Evolutionary conservation across 148 eudicot species (phyloP), one percentile per base, ranked within the genome.

Genomic region (Linanthus parryae): DNA sequence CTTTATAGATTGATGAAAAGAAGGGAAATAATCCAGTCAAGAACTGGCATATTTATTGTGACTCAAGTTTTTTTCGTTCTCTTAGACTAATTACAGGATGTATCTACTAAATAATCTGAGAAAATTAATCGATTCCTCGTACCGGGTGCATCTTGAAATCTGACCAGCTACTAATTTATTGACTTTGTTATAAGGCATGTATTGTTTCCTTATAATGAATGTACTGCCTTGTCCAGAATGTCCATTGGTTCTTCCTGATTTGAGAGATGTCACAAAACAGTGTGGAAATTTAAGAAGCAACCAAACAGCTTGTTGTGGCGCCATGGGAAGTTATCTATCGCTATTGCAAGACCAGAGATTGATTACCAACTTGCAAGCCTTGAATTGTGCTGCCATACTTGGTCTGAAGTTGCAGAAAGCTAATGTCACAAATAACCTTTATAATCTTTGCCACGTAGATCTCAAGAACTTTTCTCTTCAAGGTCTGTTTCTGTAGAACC

Each of bases 381-480:
- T 48, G 21, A 62, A 46, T 47, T 72, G 77, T 48, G 65, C 68
- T 41, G 29, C 51, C 28, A 46, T 49, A 46, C 68, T 72, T 48
- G 77, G 64, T 4, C 17, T 26, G 13, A 62, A 28, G 48, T 49
- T 67, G 55, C 65, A 67, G 52, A 59, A 62, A 41, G 61, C 57
- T 25, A 67, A 62, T 58, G 54, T 72, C 46, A 44, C 65, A 8
- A 19, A 23, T 7, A 53, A 72, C 35, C 15, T 67, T 36, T 72
- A 57, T 58, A 31, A 40, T 36, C 50, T 58, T 54, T 67, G 77
- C 40, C 77, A 38, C 3, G 21, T 63, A 57, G 58, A 54, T 13
- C 69, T 72, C 18, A 58, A 72, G 43, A 69, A 72, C 21, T 67
- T 72, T 44, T 62, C 65, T 25, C 57, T 72, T 39, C 76, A 72